These are phyloP conservation scores for Neocatenulostroma microsporum DNA, from an alignment of 2,329 filamentous ascomycete species.

Conservation along the genomic window DNA sequence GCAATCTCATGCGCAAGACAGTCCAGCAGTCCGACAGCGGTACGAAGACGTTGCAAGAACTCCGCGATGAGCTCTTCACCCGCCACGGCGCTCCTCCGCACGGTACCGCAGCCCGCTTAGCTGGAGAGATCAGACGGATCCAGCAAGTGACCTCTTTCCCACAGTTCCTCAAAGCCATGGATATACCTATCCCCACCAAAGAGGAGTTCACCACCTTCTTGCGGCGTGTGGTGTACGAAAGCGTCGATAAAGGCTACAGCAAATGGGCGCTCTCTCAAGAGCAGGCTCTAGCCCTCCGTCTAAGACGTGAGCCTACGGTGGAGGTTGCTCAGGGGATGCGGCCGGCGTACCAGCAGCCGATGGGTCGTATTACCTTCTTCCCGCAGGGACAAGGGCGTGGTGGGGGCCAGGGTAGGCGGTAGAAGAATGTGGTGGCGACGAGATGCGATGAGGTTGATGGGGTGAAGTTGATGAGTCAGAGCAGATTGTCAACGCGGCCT, in stretches of 20 bases:
- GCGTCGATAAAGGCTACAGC: slow-evolving; percentile 15
- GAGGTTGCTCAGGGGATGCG: slow-evolving; percentile 9
- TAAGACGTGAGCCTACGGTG: slow-evolving; percentile 13
- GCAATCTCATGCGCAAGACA: slow-evolving; percentile 16
- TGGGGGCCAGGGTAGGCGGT: too few species aligned
- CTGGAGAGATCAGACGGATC: slow-evolving; percentile 13
- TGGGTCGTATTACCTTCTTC: slow-evolving; percentile 12
- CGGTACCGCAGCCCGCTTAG: slow-evolving; percentile 14
- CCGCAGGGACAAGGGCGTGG: too few species aligned
- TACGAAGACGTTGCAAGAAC: slow-evolving; percentile 7
- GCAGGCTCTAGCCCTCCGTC: slow-evolving; percentile 13
- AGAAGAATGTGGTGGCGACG: too few species aligned
- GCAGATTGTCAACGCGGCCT: too few species aligned
- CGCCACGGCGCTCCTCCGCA: slow-evolving; percentile 16
- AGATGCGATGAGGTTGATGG: too few species aligned
- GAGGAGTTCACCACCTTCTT: slow-evolving; percentile 13
- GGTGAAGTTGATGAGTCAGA: too few species aligned
- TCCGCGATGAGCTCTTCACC: slow-evolving; percentile 15
- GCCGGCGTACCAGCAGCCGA: background rate
- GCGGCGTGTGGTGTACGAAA: slow-evolving; percentile 11
- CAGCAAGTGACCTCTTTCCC: slow-evolving; percentile 15
- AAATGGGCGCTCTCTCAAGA: slow-evolving; percentile 14
- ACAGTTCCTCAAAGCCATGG: slow-evolving; percentile 14
- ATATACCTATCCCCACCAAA: slow-evolving; percentile 7
- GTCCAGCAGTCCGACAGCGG: slow-evolving; percentile 6